Evolutionary conservation across 139 green algal genomes (phyloP).

Genomic region (Chlorella sp.): DNA sequence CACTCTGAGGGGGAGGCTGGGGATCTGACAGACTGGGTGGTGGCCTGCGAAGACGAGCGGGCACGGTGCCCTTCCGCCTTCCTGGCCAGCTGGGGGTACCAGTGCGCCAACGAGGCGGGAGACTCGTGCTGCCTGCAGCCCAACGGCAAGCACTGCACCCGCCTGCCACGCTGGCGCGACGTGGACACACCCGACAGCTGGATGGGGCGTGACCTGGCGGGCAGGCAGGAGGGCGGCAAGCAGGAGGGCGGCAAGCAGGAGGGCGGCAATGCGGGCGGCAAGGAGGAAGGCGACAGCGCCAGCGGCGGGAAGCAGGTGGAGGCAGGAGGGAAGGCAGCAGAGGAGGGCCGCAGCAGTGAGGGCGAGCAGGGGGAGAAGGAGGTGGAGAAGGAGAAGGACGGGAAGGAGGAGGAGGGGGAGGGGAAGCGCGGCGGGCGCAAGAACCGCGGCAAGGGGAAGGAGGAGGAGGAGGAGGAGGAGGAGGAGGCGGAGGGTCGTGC

Average conservation of each 20-base stretch:
- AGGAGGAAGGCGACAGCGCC: background rate
- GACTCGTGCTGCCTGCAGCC: background rate
- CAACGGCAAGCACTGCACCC: constrained; percentile 9
- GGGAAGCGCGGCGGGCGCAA: too few species aligned
- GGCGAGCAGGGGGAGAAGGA: too few species aligned
- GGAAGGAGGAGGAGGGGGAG: background rate
- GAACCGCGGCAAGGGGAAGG: too few species aligned
- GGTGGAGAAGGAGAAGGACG: background rate
- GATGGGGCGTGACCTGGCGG: background rate
- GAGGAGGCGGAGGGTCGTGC: too few species aligned
- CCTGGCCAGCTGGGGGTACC: constrained; percentile 1
- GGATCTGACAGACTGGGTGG: background rate
- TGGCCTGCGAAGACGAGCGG: background rate
- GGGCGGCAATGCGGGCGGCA: background rate
- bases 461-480: too few species aligned
- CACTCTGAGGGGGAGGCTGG: background rate
- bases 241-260: background rate
- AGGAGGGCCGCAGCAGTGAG: background rate
- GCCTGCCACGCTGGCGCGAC: background rate
- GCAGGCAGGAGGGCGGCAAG: background rate
- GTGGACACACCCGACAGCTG: background rate
- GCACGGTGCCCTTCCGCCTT: background rate
- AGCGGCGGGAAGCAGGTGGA: background rate
- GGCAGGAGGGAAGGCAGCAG: background rate
- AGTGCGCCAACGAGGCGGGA: background rate